These are phyloP conservation scores for Colletotrichum liaoningense DNA, from an alignment of 2,329 filamentous ascomycete species.

Conservation along the genomic window DNA sequence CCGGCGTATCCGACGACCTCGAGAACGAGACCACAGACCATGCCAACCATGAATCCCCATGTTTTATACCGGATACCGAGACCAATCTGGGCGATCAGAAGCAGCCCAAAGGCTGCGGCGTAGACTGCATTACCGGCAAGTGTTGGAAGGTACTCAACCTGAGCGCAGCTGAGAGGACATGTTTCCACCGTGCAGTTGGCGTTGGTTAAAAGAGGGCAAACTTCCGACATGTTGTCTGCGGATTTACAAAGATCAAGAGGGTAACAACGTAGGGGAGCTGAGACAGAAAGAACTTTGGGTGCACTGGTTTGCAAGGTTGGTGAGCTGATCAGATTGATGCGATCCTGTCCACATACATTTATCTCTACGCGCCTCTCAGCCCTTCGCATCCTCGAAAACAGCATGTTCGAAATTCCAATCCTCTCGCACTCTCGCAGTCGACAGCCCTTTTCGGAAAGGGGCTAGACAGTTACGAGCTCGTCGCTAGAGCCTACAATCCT, in stretches of 20 bases:
- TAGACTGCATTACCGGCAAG: not conserved
- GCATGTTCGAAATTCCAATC: not conserved
- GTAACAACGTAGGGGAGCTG: not conserved
- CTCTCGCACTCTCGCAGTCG: not conserved
- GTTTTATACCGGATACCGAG: not conserved
- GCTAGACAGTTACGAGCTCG: not conserved
- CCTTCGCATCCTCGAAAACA: not conserved
- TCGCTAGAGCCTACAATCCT: not conserved
- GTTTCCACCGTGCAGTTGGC: not conserved
- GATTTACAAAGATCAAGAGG: not conserved
- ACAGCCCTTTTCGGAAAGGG: not conserved
- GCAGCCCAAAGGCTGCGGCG: not conserved
- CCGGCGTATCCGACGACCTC: slow-evolving; percentile 74
- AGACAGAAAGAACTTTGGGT: not conserved
- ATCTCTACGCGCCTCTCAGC: not conserved
- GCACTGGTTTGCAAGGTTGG: not conserved
- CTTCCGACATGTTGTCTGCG: not conserved
- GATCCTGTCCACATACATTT: not conserved
- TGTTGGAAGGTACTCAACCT: not conserved
- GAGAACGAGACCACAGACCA: slow-evolving; percentile 35
- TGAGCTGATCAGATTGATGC: not conserved
- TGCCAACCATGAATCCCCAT: not conserved
- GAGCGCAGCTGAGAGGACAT: not conserved
- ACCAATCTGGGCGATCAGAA: not conserved
- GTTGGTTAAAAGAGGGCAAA: not conserved